phyloP scores from a whole-genome alignment of 371 early-diverging fungal species.

The Mortierella sp. region DNA sequence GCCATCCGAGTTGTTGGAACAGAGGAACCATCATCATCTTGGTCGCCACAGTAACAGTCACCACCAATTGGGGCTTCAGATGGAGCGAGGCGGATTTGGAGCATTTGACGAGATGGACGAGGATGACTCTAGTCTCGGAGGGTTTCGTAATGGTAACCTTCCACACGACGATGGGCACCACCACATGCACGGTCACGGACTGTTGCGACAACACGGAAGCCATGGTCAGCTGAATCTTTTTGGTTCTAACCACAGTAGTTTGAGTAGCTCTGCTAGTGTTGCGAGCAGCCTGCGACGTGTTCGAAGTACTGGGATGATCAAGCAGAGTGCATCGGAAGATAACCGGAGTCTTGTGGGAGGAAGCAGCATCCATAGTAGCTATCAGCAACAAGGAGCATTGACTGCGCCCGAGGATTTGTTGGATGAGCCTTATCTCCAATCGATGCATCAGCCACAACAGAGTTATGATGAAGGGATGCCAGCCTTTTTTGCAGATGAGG shows the following conservation, averaged over 20 bases:
- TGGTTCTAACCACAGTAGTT: constrained; percentile 27
- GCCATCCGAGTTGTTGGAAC: constrained; percentile 39
- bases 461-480: constrained; percentile 49
- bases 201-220: constrained; percentile 29
- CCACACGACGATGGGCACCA: constrained; percentile 1
- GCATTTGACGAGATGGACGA: constrained; percentile 28
- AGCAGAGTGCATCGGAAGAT: constrained; percentile 3
- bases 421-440: constrained; percentile 25
- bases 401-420: not conserved
- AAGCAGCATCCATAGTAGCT: not conserved
- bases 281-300: constrained; percentile 25
- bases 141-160: constrained; percentile 11
- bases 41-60: constrained; percentile 8
- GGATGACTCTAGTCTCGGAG: constrained; percentile 18
- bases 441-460: constrained; percentile 13
- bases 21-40: constrained; percentile 13
- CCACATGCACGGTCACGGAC: not conserved
- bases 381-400: not conserved
- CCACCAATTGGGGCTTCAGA: not conserved
- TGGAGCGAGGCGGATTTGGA: constrained; percentile 9
- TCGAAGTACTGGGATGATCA: constrained; percentile 34
- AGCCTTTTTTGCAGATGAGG: constrained; percentile 40
- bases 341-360: constrained; percentile 1
- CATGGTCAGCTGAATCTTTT: constrained; percentile 32
- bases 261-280: constrained; percentile 21